Evolutionary conservation across 2,329 filamentous ascomycete species (phyloP), one percentile per base, ranked within the genome.

Genomic region (Sporothrix variecibatus): DNA sequence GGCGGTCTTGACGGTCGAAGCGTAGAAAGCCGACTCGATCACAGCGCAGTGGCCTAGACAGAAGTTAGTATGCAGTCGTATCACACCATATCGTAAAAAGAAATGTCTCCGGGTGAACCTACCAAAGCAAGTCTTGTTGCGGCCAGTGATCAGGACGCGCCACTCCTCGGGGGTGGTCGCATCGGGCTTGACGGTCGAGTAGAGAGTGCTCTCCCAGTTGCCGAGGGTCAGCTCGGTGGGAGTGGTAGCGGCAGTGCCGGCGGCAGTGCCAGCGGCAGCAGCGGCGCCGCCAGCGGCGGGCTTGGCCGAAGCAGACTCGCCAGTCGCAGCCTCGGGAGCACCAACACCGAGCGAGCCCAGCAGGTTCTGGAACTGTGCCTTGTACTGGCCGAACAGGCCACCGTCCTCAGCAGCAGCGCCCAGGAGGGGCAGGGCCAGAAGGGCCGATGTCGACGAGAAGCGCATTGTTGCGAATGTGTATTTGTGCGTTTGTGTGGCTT

Each of bases 111-210:
- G 31, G 58, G 67, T 28, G 11, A 62, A 28, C 86, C 74, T 84
- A 90, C 88, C 87, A 80, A 87, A 91, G 84, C 93, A 95, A 43
- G 93, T 94, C 84, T 90, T 92, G 86, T 95, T 94, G 78, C 92
- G 86, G 73, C 93, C 93, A 11, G 90, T 93, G 77, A 94, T 84
- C 77, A 93, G 86, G 75, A 95, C 85, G 86, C 92, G 91, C 92
- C 92, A 94, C 83, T 94, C 91, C 82, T 92, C 91, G 5, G 92
- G 91, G 8, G 83, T 86, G 12, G 88, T 87, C 76, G 88, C 87
- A 38, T 83, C 88, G 9, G 88, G 82, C 75, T 89, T 85, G 74
- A 92, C 89, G 40, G 89, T 88, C 70, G 85, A 84, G 80, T 89
- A 90, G 75, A 95, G 85, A 2, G 90, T 89, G 34, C 91, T 83